Evolutionary conservation across 257 asterid species (phyloP).

Genomic region (Thymus mandschuricus): DNA sequence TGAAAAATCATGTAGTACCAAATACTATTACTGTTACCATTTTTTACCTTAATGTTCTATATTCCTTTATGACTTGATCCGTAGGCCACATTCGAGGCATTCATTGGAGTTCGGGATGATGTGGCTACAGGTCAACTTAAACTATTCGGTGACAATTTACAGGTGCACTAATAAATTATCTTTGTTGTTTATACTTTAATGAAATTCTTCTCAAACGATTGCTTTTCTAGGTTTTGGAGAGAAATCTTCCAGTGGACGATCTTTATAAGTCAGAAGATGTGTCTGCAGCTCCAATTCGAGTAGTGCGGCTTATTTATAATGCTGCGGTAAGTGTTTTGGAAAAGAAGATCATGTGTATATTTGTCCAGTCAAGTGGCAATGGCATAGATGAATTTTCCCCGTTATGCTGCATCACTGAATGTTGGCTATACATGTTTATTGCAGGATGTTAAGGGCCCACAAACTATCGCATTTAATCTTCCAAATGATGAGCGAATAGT

Average conservation of each 20-base stretch:
- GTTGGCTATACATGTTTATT: constrained; percentile 20
- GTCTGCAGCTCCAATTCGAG: constrained; percentile 93
- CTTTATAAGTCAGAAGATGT: constrained; percentile 79
- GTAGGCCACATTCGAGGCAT: constrained; percentile 98
- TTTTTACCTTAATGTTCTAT: neutral
- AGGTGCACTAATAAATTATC: constrained; percentile 53
- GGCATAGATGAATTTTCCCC: neutral
- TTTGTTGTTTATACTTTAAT: constrained; percentile 29
- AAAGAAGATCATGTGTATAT: constrained; percentile 4
- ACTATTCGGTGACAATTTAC: constrained; percentile 84
- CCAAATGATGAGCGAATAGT: constrained; percentile 96
- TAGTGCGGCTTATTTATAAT: constrained; percentile 81
- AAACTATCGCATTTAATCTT: constrained; percentile 96
- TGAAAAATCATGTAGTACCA: neutral
- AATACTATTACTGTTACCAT: neutral
- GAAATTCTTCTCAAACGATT: constrained; percentile 27
- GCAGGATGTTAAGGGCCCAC: constrained; percentile 98
- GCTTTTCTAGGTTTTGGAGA: constrained; percentile 73
- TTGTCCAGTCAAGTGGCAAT: neutral
- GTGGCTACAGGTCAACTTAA: constrained; percentile 86
- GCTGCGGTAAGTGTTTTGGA: constrained; percentile 68
- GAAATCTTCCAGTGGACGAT: constrained; percentile 88
- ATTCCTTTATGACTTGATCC: constrained; percentile 31
- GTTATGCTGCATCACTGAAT: constrained; percentile 10
- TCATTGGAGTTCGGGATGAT: constrained; percentile 86